phyloP scores from a whole-genome alignment of 257 asterid species.

The Thymus mandschuricus region DNA sequence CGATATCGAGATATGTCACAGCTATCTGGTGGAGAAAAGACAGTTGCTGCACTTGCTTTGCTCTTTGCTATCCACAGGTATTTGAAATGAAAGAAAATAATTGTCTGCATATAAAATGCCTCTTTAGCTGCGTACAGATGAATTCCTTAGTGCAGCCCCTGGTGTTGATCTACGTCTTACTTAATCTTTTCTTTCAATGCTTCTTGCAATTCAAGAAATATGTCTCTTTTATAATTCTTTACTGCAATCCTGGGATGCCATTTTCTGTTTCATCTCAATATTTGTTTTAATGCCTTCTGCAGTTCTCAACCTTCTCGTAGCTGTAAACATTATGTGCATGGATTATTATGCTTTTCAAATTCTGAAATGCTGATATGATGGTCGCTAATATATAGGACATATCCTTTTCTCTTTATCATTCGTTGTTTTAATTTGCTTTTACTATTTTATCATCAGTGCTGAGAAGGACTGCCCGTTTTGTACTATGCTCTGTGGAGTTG shows the following conservation, averaged over 20 bases:
- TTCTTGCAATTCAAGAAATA: conserved; percentile 13
- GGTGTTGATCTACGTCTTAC: background rate
- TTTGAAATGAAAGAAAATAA: conserved; percentile 21
- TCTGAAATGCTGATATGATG: background rate
- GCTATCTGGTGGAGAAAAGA: conserved; percentile 98
- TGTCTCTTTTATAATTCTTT: background rate
- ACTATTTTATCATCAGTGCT: background rate
- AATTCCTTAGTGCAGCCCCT: conserved; percentile 7
- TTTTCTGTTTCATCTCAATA: conserved; percentile 6
- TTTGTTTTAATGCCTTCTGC: background rate
- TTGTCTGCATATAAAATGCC: background rate
- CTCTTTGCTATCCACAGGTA: conserved; percentile 96
- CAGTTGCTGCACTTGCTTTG: conserved; percentile 98
- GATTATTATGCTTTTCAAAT: background rate
- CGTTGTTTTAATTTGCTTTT: background rate
- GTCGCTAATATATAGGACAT: background rate
- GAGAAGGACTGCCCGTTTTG: background rate
- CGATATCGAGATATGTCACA: conserved; percentile 93
- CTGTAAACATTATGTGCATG: conserved; percentile 5
- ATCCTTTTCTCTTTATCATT: background rate
- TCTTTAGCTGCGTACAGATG: background rate
- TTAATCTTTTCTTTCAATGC: background rate
- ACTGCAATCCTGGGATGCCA: conserved; percentile 3
- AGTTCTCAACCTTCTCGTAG: background rate
- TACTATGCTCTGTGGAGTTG: background rate